Evolutionary conservation across 768 basidiomycete genomes (phyloP).

Genomic region (Boletus fagicola): DNA sequence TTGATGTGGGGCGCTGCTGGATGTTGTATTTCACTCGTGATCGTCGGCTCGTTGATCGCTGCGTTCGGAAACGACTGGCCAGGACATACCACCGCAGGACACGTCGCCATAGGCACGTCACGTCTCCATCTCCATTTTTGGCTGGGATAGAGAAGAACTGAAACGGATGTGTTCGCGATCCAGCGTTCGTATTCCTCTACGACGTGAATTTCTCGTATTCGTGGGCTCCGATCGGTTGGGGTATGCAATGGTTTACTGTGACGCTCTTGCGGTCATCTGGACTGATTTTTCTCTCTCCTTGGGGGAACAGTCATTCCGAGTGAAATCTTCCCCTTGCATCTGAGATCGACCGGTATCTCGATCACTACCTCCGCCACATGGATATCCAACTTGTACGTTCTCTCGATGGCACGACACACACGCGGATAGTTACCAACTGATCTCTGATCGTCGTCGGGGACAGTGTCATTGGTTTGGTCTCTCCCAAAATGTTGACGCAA

Average conservation of each 20-base stretch:
- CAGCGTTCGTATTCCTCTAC: conserved; percentile 41
- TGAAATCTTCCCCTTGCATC: conserved; percentile 42
- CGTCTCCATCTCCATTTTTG: conserved; percentile 2
- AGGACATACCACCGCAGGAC: conserved; percentile 27
- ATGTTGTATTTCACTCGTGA: conserved; percentile 27
- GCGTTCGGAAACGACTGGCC: conserved; percentile 31
- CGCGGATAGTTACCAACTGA: not conserved
- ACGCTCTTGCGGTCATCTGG: not conserved
- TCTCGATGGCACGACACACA: not conserved
- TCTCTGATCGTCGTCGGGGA: not conserved
- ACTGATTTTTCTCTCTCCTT: not conserved
- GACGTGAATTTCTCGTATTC: conserved; percentile 36
- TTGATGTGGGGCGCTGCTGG: conserved; percentile 41
- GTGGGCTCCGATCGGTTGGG: conserved; percentile 33
- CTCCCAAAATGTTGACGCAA: conserved; percentile 26
- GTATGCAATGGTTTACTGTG: conserved; percentile 10
- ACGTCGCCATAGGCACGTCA: conserved; percentile 28
- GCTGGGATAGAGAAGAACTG: conserved; percentile 8
- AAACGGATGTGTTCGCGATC: conserved; percentile 14
- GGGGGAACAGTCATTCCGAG: conserved; percentile 36
- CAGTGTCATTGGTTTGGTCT: conserved; percentile 31
- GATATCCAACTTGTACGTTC: conserved; percentile 38
- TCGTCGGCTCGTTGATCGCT: conserved; percentile 31
- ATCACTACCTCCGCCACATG: conserved; percentile 42
- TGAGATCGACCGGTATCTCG: conserved; percentile 41